These are phyloP conservation scores for Sutorius eximius DNA, from an alignment of 1,284 basidiomycete species.

Conservation along the genomic window DNA sequence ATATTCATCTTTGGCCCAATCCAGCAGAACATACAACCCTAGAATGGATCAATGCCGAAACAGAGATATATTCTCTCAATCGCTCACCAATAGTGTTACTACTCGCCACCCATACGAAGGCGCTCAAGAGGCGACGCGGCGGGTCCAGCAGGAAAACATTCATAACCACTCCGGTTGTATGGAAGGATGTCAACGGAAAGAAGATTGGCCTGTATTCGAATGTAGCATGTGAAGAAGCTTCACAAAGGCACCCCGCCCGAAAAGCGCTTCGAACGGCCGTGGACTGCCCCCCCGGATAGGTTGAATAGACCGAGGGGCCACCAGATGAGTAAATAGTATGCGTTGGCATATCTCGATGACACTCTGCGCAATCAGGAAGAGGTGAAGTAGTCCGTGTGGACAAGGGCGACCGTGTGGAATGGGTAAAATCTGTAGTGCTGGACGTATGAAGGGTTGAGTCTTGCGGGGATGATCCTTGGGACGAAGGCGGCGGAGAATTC, in stretches of 20 bases:
- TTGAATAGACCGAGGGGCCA: constrained; percentile 5
- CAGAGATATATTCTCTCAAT: not conserved
- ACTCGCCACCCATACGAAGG: constrained; percentile 61
- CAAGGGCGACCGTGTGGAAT: constrained; percentile 23
- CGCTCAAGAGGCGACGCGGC: constrained; percentile 55
- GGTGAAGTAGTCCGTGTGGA: constrained; percentile 26
- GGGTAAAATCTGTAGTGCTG: constrained; percentile 9
- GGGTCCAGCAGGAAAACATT: constrained; percentile 76
- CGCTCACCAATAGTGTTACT: constrained; percentile 35
- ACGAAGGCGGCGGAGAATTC: constrained; percentile 30
- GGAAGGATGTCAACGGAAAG: constrained; percentile 56
- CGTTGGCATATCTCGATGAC: constrained; percentile 11
- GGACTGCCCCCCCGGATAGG: constrained; percentile 6
- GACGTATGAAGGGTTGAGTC: constrained; percentile 23
- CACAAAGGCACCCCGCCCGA: constrained; percentile 15
- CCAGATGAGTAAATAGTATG: constrained; percentile 5
- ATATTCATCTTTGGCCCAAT: constrained; percentile 64
- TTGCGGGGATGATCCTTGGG: constrained; percentile 30
- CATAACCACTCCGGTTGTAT: constrained; percentile 68
- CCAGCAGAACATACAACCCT: constrained; percentile 62
- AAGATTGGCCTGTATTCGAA: constrained; percentile 41
- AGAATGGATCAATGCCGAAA: constrained; percentile 40
- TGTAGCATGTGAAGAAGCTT: constrained; percentile 34
- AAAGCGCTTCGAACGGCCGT: constrained; percentile 4
- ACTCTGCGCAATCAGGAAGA: constrained; percentile 24